phyloP scores from a whole-genome alignment of 305 asterid species.

The Solanum hybrid region DNA sequence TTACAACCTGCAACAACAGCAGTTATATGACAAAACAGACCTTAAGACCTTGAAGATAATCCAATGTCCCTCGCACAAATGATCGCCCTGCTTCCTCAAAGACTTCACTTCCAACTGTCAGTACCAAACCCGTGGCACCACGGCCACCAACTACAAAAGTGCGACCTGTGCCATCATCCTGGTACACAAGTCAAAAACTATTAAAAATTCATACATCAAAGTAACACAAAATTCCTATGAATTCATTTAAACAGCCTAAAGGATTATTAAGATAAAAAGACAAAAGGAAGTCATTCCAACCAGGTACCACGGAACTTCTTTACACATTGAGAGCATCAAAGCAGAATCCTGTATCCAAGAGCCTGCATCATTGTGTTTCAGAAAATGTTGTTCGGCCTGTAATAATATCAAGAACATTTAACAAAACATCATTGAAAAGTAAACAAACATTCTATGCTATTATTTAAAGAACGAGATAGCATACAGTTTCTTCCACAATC shows the following conservation, averaged over 20 bases:
- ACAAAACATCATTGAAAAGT: not conserved
- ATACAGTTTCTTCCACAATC: slow-evolving; percentile 97
- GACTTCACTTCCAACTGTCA: slow-evolving; percentile 88
- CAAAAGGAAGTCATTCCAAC: slow-evolving; percentile 34
- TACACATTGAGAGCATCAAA: slow-evolving; percentile 92
- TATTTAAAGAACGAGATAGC: slow-evolving; percentile 4
- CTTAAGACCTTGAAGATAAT: slow-evolving; percentile 98
- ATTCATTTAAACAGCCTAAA: not conserved
- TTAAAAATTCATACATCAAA: not conserved
- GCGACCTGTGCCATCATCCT: slow-evolving; percentile 94
- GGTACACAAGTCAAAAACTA: slow-evolving; percentile 9
- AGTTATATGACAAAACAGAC: slow-evolving; percentile 24
- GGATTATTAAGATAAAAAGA: not conserved
- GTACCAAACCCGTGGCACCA: slow-evolving; percentile 85
- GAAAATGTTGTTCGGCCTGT: slow-evolving; percentile 95
- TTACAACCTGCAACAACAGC: not conserved
- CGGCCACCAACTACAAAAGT: slow-evolving; percentile 92
- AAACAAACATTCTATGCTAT: not conserved
- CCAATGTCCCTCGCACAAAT: slow-evolving; percentile 91
- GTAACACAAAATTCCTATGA: not conserved
- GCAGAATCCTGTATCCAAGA: slow-evolving; percentile 99
- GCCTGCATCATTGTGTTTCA: slow-evolving; percentile 98
- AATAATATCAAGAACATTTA: slow-evolving; percentile 11
- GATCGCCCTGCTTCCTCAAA: slow-evolving; percentile 97
- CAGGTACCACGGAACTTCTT: slow-evolving; percentile 99